Base-by-base conservation (phyloP, 2,329 filamentous ascomycete genomes). In the Neofusicoccum laricinum region DNA sequence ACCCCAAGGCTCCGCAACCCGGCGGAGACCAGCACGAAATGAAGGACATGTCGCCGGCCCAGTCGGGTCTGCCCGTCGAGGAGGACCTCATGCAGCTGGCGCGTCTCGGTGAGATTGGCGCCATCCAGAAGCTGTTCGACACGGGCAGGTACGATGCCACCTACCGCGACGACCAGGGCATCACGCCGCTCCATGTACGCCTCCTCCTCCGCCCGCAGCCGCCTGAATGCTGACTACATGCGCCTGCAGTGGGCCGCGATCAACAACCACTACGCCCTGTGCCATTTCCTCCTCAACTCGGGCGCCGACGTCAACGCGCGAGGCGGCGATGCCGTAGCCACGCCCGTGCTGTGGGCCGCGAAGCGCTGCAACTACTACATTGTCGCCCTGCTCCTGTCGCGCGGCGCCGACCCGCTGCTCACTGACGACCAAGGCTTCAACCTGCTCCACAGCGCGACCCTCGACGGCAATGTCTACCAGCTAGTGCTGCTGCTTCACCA, bases 351-450 rank as follows among this genome's bases (percentile, higher is more conserved):
- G 79, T 99, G 95, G 95, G 95, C 95, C 38, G 95, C 93, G 65
- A 96, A 98, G 79, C 86, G 93, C 73, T 97, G 93, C 76, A 91
- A 98, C 78, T 97, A 98, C 81, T 97, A 98, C 78, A 90, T 95
- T 64, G 93, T 99, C 70, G 91, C 97, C 74, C 86, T 99, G 11
- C 86, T 99, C 41, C 89, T 99, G 55, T 88, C 95, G 72, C 87
- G 93, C 76, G 95, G 95, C 72, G 95, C 93, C 71, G 94, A 99
- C 75, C 93, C 94, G 65, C 87, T 97, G 61, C 86, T 97, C 68
- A 93, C 90, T 73, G 95, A 99, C 75, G 88, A 92, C 57, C 93
- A 98, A 81, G 95, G 95, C 72, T 99, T 98, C 83, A 99, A 99
- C 76, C 95, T 97, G 61, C 86, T 99, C 25, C 95, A 99, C 76